Evolutionary conservation across 208 protist species (phyloP), one percentile per base, ranked within the genome.

Genomic region (Phytomonas sp.): DNA sequence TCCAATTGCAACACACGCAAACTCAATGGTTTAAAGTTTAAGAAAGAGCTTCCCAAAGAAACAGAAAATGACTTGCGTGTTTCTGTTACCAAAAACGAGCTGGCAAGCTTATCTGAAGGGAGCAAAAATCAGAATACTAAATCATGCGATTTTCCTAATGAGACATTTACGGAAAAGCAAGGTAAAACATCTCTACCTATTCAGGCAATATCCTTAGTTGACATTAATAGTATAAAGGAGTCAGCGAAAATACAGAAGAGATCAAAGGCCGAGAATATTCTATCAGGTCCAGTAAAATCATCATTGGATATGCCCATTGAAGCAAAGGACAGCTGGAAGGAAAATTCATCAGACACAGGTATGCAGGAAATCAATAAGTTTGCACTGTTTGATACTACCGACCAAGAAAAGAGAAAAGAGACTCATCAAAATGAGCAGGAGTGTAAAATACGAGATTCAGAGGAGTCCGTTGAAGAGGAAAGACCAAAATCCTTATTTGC

Each of bases 21-120:
- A 51, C 43, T 82, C n/a, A 82, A 79, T 61, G 67, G 64, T 17
- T 36, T 79, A 5, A 82, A 82, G 61, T n/a, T 75, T 6, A 82
- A 74, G 61, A 75, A 75, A 26, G 67, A 76, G 68, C 46, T 79
- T 36, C 66, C 78, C 53, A 3, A 6, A 6, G 1, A 4, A 4
- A 4, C 13, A 51, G 13, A 4, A 20, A 51, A 23, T 3, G 20
- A 20, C 20, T 51, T 17, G 2, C 2, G 20, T 20, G 40, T 51
- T 6, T 17, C 40, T 51, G 9, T 15, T 51, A 17, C 9, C 7
- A 51, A 51, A 51, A 51, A 6, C 13, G 40, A 51, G 3, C 13
- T 20, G 40, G 20, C 13, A 51, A 51, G 40, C 20, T 20, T 17
- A 51, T 15, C 3, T 17, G 40, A 51, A 15, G 40, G 13, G 20